Base-by-base conservation (phyloP, 164 flowering plant genomes). In the Aristolochia fimbriata region DNA sequence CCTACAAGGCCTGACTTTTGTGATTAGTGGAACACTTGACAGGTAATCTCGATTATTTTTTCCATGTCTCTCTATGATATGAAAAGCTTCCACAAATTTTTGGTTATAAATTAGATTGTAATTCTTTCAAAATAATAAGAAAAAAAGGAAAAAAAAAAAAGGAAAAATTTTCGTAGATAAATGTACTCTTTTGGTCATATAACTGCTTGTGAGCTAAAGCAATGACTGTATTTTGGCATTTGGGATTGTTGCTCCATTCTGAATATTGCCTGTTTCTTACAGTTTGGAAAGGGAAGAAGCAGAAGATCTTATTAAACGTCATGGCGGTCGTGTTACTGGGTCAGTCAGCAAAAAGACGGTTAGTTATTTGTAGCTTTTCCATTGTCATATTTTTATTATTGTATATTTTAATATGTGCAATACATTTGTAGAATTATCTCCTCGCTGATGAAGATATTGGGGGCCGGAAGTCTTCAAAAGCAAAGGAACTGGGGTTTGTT, bases 221-320 rank as follows among this genome's bases (percentile, higher is more conserved):
- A 21, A 24, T 51, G 57, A 20, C 19, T 13, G 9, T 15, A 55
- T 55, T 13, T 9, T 23, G 4, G 17, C 11, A 7, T 27, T 27
- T 55, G 52, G n/a, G 22, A 4, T 49, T 49, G 16, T 49, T 49
- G 52, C 14, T 4, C 8, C 52, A 55, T 55, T 51, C 33, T 53
- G 60, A 55, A 19, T 22, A 23, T 16, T 55, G 60, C n/a, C n/a
- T 55, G 46, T 52, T n/a, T 6, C 2, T 71, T 30, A 3, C 85
- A 90, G 98, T 75, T 80, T 93, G 77, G 98, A 90, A 75, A 82
- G 97, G 76, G 98, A 90, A 77, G 97, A 90, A 70, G 97, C 98
- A 17, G 98, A 93, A 75, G 94, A 83, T 74, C 70, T 93, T 68
- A 90, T 93, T 51, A 93, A 93, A 68, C 86, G 97, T 15, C 85